Conservation (phyloP, 257 asterid genomes). For the Solanum arcanum region DNA sequence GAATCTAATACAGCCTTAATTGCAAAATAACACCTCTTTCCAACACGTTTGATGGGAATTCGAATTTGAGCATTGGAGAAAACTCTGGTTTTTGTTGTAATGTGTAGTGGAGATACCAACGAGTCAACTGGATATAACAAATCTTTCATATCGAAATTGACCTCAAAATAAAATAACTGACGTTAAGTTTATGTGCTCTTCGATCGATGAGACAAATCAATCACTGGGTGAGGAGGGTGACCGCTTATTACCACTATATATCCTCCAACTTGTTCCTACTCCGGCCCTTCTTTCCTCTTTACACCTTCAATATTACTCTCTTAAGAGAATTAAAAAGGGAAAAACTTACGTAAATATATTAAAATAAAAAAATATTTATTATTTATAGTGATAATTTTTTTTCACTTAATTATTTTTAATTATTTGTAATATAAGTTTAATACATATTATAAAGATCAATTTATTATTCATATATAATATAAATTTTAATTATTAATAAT, state of each 20-base stretch:
- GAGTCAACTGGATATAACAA: slow-evolving; percentile 11
- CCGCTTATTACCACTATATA: not conserved
- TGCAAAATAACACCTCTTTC: not conserved
- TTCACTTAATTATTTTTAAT: no score
- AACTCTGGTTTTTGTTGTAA: slow-evolving; percentile 9
- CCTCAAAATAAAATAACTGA: not conserved
- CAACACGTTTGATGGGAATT: not conserved
- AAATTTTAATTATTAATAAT: no score
- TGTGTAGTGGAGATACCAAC: slow-evolving; percentile 17
- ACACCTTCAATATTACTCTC: not conserved
- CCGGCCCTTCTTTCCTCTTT: not conserved
- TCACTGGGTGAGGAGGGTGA: not conserved
- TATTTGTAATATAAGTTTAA: no score
- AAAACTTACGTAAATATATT: no score
- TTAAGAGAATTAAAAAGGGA: no score
- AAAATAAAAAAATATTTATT: no score
- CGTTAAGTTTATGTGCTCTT: not conserved
- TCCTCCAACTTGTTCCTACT: not conserved
- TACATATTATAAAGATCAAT: no score
- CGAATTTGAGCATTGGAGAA: slow-evolving; percentile 2
- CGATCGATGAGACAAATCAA: not conserved
- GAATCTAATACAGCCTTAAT: slow-evolving; percentile 32
- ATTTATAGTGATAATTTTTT: no score
- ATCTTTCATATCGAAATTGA: slow-evolving; percentile 25
- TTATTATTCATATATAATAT: no score